Evolutionary conservation across 495 filamentous ascomycete species (phyloP), one percentile per base, ranked within the genome.

Genomic region (Hypomontagnella submonticulosa): DNA sequence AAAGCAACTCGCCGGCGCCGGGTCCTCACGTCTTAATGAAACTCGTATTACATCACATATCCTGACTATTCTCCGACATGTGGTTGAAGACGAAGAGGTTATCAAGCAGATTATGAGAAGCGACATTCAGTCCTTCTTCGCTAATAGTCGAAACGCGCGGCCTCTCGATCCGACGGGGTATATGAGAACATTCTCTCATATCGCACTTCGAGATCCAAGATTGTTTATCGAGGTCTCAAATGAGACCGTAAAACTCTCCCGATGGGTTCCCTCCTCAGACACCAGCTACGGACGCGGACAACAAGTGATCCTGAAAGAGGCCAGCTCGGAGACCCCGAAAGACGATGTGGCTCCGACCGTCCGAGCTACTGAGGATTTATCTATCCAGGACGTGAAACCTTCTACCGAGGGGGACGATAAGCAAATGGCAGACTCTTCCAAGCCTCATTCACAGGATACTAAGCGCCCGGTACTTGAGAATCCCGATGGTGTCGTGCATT

Each of bases 401-500:
- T 79, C 79, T 12, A 85, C 79, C 1, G 84, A 86, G 62, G 67
- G 77, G 5, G 74, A 73, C 61, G 82, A 81, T 54, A 83, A 84
- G 67, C 82, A 85, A 23, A 80, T 82, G 74, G 63, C 74, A 0
- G 87, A 88, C 52, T 89, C 86, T 66, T 77, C 83, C 12, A 91
- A 90, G 71, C 65, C 80, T 15, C 77, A 81, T 15, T 62, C 76
- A 4, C 71, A 74, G 16, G 93, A 97, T 62, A 66, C 86, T 44
- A 97, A 96, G 72, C 80, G 90, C 3, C 96, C 96, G 23, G 83
- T 94, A 19, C 87, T 98, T 2, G 93, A 97, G 74, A 90, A 94
- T 61, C 92, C 96, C 0, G 96, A 97, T 75, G 95, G 95, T 4
- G 96, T 99, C 11, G 89, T 98, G 59, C 92, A 97, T 70, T 98